Evolutionary conservation across 2,329 filamentous ascomycete genomes (phyloP).

Genomic region (Fusarium pseudocircinatum): DNA sequence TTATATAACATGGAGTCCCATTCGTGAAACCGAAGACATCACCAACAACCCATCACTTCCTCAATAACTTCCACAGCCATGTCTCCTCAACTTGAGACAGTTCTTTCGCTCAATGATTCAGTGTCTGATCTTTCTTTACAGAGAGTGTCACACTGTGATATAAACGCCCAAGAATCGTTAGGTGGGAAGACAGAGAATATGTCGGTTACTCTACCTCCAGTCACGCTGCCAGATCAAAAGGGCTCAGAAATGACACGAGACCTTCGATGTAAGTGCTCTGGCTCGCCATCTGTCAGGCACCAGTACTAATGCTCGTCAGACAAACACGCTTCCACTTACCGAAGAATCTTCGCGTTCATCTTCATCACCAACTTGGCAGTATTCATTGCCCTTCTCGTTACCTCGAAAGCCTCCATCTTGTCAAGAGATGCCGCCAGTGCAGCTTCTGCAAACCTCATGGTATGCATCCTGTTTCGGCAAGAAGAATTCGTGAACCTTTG

Average conservation of each 20-base stretch:
- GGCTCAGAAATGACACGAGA: background rate
- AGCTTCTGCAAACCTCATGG: constrained; percentile 19
- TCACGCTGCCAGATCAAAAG: background rate
- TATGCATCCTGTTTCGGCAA: constrained; percentile 14
- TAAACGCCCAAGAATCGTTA: accelerated
- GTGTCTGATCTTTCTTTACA: background rate
- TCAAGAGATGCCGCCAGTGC: constrained; percentile 14
- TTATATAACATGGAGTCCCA: background rate
- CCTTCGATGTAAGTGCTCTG: background rate
- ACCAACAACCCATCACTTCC: background rate
- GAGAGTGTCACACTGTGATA: background rate
- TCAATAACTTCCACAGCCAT: background rate
- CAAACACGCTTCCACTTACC: constrained; percentile 1
- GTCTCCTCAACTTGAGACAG: background rate
- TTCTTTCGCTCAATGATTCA: too few species aligned
- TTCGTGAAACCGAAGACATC: background rate
- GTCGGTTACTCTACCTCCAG: background rate
- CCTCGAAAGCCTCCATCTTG: background rate
- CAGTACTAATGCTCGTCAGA: background rate
- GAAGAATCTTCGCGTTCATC: background rate
- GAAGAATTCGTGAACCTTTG: constrained; percentile 16
- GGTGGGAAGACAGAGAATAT: background rate
- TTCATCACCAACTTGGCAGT: background rate
- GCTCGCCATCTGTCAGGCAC: accelerated
- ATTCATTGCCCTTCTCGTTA: background rate